Percentiles rank a stretch among this genome's conserved stretches.
These are phyloP conservation scores for Apophysomyces variabilis DNA, from an alignment of 371 early-diverging fungal species.

Conservation along the genomic window DNA sequence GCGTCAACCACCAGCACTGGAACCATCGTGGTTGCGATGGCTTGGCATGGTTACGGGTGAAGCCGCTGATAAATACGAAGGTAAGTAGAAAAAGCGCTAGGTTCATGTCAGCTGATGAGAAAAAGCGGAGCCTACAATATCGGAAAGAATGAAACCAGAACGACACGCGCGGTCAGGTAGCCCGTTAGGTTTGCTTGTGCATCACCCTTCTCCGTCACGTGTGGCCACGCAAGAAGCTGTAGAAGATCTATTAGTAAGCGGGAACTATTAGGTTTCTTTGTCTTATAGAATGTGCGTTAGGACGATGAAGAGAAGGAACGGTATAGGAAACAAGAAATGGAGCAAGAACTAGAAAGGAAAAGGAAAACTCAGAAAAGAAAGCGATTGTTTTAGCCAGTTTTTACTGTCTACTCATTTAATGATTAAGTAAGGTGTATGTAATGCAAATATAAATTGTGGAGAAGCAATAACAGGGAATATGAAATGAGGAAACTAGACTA, in stretches of 20 bases:
- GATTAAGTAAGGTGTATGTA: not conserved
- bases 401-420: not conserved
- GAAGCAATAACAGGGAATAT: not conserved
- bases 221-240: not conserved
- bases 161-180: not conserved
- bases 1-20: not conserved
- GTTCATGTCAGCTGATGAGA: not conserved
- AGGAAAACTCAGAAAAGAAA: not conserved
- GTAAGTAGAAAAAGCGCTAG: not conserved
- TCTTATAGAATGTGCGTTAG: not conserved
- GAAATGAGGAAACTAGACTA: no score
- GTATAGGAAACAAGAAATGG: not conserved
- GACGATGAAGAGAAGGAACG: not conserved
- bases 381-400: not conserved
- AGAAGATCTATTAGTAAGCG: not conserved
- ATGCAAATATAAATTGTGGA: not conserved
- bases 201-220: not conserved
- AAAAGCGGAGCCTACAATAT: not conserved
- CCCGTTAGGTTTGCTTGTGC: slow-evolving; percentile 2
- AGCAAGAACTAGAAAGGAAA: not conserved
- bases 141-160: not conserved
- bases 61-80: not conserved
- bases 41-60: not conserved
- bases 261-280: not conserved
- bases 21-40: slow-evolving; percentile 4